A percentile compares a stretch with the other conserved stretches of the same genome.
Conservation (phyloP, 345 rosid genomes). For the Nasturtium officinale region DNA sequence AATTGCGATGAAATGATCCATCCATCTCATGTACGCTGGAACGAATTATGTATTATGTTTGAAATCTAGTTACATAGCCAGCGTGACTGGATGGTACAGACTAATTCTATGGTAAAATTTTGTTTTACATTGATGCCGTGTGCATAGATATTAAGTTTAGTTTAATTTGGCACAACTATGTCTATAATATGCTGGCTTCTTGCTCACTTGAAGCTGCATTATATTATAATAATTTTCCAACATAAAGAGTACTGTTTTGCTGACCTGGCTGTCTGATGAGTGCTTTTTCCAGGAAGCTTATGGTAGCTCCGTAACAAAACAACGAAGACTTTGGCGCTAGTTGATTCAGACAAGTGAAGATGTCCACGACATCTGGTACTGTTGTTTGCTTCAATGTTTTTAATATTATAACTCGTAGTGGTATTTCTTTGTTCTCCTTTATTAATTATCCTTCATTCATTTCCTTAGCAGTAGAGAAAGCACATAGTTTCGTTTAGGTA, state of each 20-base stretch:
- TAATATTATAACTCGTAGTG: conserved; percentile 9
- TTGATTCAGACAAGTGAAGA: conserved; percentile 42
- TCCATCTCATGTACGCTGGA: neutral
- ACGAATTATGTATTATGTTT: neutral
- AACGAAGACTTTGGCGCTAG: conserved; percentile 24
- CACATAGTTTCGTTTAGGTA: conserved; percentile 13
- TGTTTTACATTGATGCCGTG: conserved; percentile 15
- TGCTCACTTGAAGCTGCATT: conserved; percentile 22
- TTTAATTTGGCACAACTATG: neutral
- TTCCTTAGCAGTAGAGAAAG: conserved; percentile 4
- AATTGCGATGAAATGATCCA: neutral
- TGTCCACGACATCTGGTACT: conserved; percentile 42
- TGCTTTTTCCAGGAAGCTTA: conserved; percentile 32
- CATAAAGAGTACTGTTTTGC: conserved; percentile 17
- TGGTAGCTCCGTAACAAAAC: conserved; percentile 39
- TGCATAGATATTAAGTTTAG: neutral
- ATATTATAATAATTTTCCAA: conserved; percentile 15
- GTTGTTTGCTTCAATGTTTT: conserved; percentile 15
- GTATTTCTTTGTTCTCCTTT: neutral
- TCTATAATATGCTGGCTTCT: neutral
- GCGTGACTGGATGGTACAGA: conserved; percentile 30
- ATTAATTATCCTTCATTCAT: neutral
- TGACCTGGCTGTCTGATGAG: conserved; percentile 37
- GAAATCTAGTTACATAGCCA: conserved; percentile 15
- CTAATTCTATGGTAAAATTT: conserved; percentile 10